Evolutionary conservation across 257 asterid species (phyloP).

Genomic region (Penstemon davidsonii): DNA sequence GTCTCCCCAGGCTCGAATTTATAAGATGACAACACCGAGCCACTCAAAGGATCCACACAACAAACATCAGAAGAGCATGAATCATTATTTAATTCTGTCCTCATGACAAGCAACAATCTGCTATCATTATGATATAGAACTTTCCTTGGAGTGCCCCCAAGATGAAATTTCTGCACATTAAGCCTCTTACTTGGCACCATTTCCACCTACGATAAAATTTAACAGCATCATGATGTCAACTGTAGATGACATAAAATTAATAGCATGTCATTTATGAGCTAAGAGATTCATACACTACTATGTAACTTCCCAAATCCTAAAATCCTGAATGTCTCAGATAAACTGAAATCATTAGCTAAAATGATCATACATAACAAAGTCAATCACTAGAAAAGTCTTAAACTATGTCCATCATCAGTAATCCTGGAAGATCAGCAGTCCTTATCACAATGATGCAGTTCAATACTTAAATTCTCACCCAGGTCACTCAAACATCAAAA

Average conservation of each 20-base stretch:
- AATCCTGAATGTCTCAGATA: not conserved
- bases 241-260: constrained; percentile 10
- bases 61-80: constrained; percentile 85
- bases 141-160: constrained; percentile 97
- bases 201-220: constrained; percentile 67
- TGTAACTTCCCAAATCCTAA: not conserved
- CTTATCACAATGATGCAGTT: not conserved
- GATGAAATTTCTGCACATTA: constrained; percentile 90
- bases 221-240: constrained; percentile 20
- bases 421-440: not conserved
- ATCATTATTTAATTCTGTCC: constrained; percentile 77
- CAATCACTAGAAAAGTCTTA: not conserved
- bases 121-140: constrained; percentile 82
- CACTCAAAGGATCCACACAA: constrained; percentile 90
- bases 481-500: not conserved
- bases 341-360: not conserved
- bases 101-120: constrained; percentile 75
- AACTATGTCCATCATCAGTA: not conserved
- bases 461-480: not conserved
- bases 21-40: constrained; percentile 71
- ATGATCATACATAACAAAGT: not conserved
- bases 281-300: not conserved
- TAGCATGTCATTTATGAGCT: constrained; percentile 8
- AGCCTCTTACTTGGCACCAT: constrained; percentile 98
- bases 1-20: constrained; percentile 91